Conservation (phyloP, 163 green algal species). For the Scenedesmus sp. region DNA sequence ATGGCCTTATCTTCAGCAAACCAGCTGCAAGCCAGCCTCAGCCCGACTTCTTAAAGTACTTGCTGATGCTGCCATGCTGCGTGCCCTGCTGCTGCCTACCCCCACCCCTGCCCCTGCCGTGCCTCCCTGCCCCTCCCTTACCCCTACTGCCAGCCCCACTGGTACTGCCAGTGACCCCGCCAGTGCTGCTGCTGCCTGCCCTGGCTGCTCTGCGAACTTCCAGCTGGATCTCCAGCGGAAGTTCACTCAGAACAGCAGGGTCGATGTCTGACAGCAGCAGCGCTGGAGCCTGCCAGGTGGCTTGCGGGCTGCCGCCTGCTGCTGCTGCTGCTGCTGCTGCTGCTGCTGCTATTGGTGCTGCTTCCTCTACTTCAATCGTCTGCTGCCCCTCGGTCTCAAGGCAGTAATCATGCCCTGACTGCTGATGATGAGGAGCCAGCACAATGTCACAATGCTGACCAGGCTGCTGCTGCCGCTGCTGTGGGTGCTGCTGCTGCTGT, state of each 20-base stretch:
- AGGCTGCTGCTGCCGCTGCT: background rate
- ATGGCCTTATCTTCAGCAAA: background rate
- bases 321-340: background rate
- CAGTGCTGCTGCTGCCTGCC: background rate
- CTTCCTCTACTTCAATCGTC: background rate
- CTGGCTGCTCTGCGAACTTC: conserved; percentile 23
- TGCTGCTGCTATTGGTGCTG: background rate
- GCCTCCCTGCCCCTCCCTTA: background rate
- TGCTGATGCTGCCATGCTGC: conserved; percentile 31
- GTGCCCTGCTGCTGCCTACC: background rate
- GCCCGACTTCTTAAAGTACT: conserved; percentile 15
- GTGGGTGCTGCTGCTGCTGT: background rate
- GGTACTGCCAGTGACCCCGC: background rate
- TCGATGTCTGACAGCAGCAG: conserved; percentile 41
- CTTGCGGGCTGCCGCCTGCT: background rate
- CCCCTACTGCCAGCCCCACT: background rate
- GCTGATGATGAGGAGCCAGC: conserved; percentile 6
- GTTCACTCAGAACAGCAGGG: conserved; percentile 29
- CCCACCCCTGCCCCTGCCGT: background rate
- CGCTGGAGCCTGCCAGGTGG: conserved; percentile 1
- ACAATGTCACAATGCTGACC: background rate
- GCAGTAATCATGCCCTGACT: background rate
- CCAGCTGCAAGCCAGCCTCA: background rate
- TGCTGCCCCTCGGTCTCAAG: background rate
- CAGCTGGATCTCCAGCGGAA: conserved; percentile 36